Percentiles rank a stretch among this genome's conserved stretches.
phyloP scores from a whole-genome alignment of 2,329 filamentous ascomycete species.

The Epichloe bromicola region DNA sequence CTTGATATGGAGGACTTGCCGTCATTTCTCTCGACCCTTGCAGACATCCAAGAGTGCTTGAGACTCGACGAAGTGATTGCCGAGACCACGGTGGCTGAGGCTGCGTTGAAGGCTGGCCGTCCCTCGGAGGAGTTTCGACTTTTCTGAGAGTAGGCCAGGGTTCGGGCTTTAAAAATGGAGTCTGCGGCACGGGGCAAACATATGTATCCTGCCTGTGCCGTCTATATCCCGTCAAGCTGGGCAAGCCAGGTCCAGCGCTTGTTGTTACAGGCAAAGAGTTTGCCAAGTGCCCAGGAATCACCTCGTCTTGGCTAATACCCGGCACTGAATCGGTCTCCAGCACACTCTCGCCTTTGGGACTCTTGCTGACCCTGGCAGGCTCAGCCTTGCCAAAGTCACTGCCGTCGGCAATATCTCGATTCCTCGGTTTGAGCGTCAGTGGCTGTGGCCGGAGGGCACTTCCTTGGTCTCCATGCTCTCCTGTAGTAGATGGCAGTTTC shows the following conservation, averaged over 20 bases:
- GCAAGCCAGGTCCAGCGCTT: constrained; percentile 1
- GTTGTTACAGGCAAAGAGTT: not conserved
- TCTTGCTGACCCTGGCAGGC: not conserved
- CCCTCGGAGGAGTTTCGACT: not conserved
- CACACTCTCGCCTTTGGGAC: not conserved
- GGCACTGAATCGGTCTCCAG: not conserved
- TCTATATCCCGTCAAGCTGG: constrained; percentile 6
- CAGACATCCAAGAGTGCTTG: not conserved
- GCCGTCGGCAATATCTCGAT: not conserved
- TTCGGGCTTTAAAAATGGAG: constrained; percentile 1
- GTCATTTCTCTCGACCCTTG: not conserved
- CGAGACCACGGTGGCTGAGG: constrained; percentile 3
- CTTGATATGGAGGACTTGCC: not conserved
- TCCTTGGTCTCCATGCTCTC: not conserved
- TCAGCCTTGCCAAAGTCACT: not conserved
- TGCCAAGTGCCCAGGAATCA: not conserved
- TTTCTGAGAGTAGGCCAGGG: constrained; percentile 7
- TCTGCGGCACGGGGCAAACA: constrained; percentile 4
- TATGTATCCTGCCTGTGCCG: constrained; percentile 7
- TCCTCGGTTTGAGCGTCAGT: not conserved
- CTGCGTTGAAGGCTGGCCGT: not conserved
- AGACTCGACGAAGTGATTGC: constrained; percentile 3
- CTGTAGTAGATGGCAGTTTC: not conserved
- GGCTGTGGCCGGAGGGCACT: not conserved
- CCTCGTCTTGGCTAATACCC: not conserved